phyloP scores from a whole-genome alignment of 1,284 basidiomycete species.

The Agroathelia rolfsii region DNA sequence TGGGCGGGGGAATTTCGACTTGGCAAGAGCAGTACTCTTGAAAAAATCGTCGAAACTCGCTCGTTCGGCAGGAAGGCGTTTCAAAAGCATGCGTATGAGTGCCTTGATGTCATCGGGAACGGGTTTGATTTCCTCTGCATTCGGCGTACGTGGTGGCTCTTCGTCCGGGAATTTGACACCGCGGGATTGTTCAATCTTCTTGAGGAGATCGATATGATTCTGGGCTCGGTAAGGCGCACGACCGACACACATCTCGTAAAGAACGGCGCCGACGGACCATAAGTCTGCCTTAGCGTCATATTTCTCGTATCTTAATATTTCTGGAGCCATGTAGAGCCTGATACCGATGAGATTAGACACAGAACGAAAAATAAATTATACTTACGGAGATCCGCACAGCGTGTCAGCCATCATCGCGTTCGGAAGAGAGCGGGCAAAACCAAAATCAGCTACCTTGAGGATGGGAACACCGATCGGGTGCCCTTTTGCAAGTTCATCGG shows the following conservation, averaged over 20 bases:
- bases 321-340: slow-evolving; percentile 97
- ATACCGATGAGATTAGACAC: slow-evolving; percentile 3
- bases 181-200: slow-evolving; percentile 81
- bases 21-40: slow-evolving; percentile 69
- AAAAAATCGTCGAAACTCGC: slow-evolving; percentile 94
- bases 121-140: slow-evolving; percentile 31
- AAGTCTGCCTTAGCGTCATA: slow-evolving; percentile 97
- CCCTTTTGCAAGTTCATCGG: slow-evolving; percentile 71
- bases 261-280: slow-evolving; percentile 95
- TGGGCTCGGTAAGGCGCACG: slow-evolving; percentile 90
- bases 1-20: slow-evolving; percentile 61
- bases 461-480: slow-evolving; percentile 89
- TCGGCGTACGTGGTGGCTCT: slow-evolving; percentile 32
- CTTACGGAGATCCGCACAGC: slow-evolving; percentile 91
- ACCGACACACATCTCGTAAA: slow-evolving; percentile 93
- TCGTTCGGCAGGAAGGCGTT: slow-evolving; percentile 77
- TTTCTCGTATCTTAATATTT: slow-evolving; percentile 95
- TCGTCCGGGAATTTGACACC: slow-evolving; percentile 94
- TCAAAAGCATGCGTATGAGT: slow-evolving; percentile 77
- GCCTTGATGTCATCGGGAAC: slow-evolving; percentile 84
- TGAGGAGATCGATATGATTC: slow-evolving; percentile 93
- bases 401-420: slow-evolving; percentile 95
- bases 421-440: slow-evolving; percentile 89
- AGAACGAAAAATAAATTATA: slow-evolving; percentile 11
- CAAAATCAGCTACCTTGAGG: slow-evolving; percentile 97